A percentile compares a stretch with the other conserved stretches of the same genome.
Evolutionary conservation across 192 early-diverging fungal species (phyloP).

Genomic region (Coemansia sp.): DNA sequence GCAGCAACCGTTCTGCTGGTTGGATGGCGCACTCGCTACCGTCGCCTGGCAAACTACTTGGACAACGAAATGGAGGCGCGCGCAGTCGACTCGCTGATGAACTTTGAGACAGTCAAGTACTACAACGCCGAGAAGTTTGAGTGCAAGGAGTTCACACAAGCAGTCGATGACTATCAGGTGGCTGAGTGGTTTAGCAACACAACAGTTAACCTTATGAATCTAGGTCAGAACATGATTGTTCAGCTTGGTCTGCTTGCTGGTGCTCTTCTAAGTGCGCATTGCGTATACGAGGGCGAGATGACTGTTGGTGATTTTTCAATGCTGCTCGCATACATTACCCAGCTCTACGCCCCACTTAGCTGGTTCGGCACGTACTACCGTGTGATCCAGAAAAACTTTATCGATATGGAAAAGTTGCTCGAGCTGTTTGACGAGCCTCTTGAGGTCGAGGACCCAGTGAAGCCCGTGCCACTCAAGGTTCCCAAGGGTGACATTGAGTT

Average conservation of each 20-base stretch:
- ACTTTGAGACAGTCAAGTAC: constrained; percentile 99
- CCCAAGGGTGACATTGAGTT: constrained; percentile 59
- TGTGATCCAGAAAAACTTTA: constrained; percentile 87
- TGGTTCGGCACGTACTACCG: constrained; percentile 96
- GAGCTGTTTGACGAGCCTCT: constrained; percentile 60
- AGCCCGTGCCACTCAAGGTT: constrained; percentile 24
- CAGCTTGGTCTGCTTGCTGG: constrained; percentile 79
- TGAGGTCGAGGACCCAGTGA: constrained; percentile 38
- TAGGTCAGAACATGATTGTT: constrained; percentile 85
- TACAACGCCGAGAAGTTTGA: constrained; percentile 91
- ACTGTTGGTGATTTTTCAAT: constrained; percentile 84
- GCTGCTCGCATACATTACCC: constrained; percentile 83
- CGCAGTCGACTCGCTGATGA: constrained; percentile 90
- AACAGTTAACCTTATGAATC: constrained; percentile 78
- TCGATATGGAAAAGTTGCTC: constrained; percentile 98
- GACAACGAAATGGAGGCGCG: constrained; percentile 83
- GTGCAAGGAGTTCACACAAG: constrained; percentile 70
- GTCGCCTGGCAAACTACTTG: constrained; percentile 77
- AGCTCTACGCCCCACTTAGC: constrained; percentile 86
- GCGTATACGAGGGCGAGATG: constrained; percentile 68
- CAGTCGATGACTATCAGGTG: constrained; percentile 73
- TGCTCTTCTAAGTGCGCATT: constrained; percentile 77
- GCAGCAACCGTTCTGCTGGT: constrained; percentile 78
- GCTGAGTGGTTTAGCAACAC: constrained; percentile 82
- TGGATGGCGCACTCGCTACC: constrained; percentile 82